Percentiles rank a stretch among this genome's conserved stretches.
Evolutionary conservation across 2,329 filamentous ascomycete genomes (phyloP).

Genomic region (Scedosporium minutisporum): DNA sequence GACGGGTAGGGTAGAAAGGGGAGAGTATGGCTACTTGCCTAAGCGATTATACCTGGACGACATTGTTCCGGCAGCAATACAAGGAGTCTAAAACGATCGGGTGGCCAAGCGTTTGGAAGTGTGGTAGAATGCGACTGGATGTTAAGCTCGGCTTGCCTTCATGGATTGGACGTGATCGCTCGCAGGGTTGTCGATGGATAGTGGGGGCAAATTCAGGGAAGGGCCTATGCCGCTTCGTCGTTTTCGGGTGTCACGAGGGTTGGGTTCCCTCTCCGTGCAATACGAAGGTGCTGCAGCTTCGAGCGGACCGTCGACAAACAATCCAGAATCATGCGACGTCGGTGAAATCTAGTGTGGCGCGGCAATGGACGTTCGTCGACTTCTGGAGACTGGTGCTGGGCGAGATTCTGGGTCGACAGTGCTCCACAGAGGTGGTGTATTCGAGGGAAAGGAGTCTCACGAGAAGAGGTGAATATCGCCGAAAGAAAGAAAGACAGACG

Average conservation of each 20-base stretch:
- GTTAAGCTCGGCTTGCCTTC: constrained; percentile 2
- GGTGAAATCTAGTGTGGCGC: background rate
- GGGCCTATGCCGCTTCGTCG: background rate
- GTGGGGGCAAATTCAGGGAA: background rate
- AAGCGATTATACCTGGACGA: constrained; percentile 11
- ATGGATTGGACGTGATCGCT: constrained; percentile 3
- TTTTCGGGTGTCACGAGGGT: background rate
- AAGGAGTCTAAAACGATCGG: background rate
- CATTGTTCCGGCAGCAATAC: constrained; percentile 6
- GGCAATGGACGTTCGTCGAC: background rate
- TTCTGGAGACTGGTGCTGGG: background rate
- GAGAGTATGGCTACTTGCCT: constrained; percentile 8
- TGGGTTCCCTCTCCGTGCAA: background rate
- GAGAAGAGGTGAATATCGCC: background rate
- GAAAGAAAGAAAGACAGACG: background rate
- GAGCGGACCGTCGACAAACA: background rate
- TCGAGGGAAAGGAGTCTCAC: background rate
- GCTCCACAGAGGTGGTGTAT: background rate
- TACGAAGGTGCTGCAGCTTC: background rate
- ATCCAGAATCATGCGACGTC: background rate
- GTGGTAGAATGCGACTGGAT: constrained; percentile 2
- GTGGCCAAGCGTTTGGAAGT: background rate
- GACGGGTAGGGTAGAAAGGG: background rate
- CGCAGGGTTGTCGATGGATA: background rate
- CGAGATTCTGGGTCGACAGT: background rate